Evolutionary conservation across 225 moss, liverwort and hornwort genomes (phyloP).

Genomic region (Rhytidiadelphus loreus): DNA sequence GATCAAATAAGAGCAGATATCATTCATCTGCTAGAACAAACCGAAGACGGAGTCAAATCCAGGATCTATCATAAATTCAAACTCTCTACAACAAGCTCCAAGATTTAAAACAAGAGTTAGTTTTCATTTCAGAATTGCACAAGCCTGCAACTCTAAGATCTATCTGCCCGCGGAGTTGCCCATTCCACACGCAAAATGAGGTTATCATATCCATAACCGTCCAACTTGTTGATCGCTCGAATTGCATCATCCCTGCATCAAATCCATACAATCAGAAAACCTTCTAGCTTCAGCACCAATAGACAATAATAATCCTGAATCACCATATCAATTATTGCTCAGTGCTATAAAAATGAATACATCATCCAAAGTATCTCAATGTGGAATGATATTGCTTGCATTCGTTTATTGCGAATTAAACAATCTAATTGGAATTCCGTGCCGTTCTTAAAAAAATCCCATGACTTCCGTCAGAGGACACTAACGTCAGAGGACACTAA

Average conservation of each 20-base stretch:
- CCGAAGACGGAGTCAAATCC: background rate
- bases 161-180: constrained; percentile 82
- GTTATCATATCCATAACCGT: constrained; percentile 91
- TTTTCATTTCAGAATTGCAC: background rate
- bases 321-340: background rate
- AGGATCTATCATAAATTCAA: background rate
- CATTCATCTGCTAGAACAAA: background rate
- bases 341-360: background rate
- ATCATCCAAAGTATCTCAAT: background rate
- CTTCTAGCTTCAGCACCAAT: background rate
- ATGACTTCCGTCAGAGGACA: background rate
- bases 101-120: background rate
- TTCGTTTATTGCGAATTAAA: background rate
- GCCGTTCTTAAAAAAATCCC: background rate
- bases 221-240: constrained; percentile 88
- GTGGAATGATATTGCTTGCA: background rate
- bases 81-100: background rate
- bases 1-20: background rate
- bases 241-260: constrained; percentile 79
- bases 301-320: background rate
- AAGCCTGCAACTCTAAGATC: constrained; percentile 29
- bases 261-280: background rate
- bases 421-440: background rate
- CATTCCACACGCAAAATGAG: constrained; percentile 93
- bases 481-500: background rate